Percentiles rank a stretch among this genome's conserved stretches.
Conservation (phyloP, 225 moss, liverwort and hornwort species). For the Lunularia cruciata region DNA sequence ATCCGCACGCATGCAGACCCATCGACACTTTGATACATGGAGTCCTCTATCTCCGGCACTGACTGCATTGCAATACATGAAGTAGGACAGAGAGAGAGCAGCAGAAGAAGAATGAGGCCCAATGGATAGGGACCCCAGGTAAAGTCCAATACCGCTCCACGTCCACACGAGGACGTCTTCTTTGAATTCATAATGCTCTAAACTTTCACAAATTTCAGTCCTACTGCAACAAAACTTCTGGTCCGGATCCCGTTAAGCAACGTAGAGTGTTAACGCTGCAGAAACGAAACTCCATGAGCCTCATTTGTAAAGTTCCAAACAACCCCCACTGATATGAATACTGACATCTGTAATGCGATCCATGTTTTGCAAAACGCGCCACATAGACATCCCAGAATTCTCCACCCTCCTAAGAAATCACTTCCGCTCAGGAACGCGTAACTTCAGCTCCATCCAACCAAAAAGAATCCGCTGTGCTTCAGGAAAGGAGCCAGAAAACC, state of each 20-base stretch:
- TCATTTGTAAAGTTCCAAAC: not conserved
- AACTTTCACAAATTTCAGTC: too few species aligned
- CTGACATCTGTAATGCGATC: too few species aligned
- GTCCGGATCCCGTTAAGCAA: not conserved
- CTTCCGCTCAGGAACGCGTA: too few species aligned
- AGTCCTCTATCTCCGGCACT: constrained; percentile 73
- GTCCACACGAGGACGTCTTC: not conserved
- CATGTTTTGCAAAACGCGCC: too few species aligned
- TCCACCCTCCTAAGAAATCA: too few species aligned
- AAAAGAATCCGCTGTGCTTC: too few species aligned
- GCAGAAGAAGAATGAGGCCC: not conserved
- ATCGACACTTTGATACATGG: constrained; percentile 67
- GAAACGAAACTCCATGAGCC: not conserved
- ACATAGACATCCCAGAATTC: too few species aligned
- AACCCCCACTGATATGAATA: not conserved
- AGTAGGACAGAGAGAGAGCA: not conserved
- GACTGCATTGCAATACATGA: constrained; percentile 28
- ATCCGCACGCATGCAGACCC: constrained; percentile 87
- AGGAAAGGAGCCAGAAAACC: too few species aligned
- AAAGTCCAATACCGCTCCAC: not conserved
- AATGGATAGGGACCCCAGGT: not conserved
- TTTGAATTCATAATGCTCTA: constrained; percentile 1
- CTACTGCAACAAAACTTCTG: not conserved
- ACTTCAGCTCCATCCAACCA: too few species aligned
- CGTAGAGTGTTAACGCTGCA: not conserved